Conservation (phyloP, 2,329 filamentous ascomycete species). For the Pseudogymnoascus sp. region DNA sequence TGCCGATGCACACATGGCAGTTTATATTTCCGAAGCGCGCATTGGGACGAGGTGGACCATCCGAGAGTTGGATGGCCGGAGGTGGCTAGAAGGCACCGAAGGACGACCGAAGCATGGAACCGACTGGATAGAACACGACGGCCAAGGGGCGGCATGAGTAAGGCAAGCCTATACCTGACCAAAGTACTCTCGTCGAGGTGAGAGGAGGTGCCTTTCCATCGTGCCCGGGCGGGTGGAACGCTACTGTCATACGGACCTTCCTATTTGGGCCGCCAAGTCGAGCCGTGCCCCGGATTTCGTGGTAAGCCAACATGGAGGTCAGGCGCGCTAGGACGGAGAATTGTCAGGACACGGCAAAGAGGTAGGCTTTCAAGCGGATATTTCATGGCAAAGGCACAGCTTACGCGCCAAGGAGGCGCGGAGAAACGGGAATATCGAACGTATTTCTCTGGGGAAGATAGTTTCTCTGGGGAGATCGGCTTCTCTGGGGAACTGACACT, state of each 20-base stretch:
- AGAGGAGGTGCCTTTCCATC: background rate
- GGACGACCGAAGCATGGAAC: background rate
- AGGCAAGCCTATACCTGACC: background rate
- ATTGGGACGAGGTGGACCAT: background rate
- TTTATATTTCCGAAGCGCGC: background rate
- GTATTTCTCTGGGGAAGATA: background rate
- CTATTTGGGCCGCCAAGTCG: background rate
- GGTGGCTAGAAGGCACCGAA: background rate
- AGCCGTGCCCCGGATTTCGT: conserved; percentile 4
- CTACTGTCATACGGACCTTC: background rate
- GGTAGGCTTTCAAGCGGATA: background rate
- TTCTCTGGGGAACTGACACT: conserved; percentile 1
- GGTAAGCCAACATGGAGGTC: background rate
- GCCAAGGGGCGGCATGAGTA: background rate
- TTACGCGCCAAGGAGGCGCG: background rate
- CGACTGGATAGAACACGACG: background rate
- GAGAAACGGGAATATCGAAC: background rate
- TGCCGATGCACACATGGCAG: conserved; percentile 1
- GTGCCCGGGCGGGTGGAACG: conserved; percentile 5
- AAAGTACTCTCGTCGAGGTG: background rate
- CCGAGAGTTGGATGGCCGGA: background rate
- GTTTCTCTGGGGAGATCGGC: background rate
- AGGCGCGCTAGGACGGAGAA: background rate
- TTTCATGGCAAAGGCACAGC: background rate
- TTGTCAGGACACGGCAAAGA: background rate